Evolutionary conservation across 2,329 filamentous ascomycete species (phyloP).

Genomic region (Lachnellula suecica): DNA sequence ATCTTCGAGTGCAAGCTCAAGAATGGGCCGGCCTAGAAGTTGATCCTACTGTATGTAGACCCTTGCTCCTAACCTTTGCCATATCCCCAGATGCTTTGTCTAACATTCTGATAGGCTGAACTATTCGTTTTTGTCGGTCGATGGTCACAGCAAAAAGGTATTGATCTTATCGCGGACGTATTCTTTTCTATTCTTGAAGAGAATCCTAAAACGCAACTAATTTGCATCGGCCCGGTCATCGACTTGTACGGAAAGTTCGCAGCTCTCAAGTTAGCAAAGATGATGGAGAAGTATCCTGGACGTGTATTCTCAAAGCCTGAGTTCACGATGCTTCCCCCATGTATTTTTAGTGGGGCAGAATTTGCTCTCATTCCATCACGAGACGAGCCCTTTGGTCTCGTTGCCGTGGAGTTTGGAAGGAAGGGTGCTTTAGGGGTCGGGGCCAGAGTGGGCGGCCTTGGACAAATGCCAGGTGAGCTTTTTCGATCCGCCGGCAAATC

Average conservation of each 20-base stretch:
- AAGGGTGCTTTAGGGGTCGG: slow-evolving; percentile 68
- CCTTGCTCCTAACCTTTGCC: not conserved
- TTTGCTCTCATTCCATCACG: slow-evolving; percentile 68
- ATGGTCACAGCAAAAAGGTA: slow-evolving; percentile 69
- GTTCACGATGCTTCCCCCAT: slow-evolving; percentile 66
- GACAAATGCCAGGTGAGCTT: slow-evolving; percentile 56
- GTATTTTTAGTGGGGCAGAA: slow-evolving; percentile 66
- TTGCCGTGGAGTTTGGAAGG: slow-evolving; percentile 67
- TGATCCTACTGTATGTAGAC: slow-evolving; percentile 44
- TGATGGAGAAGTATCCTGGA: slow-evolving; percentile 65
- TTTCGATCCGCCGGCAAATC: too few species aligned
- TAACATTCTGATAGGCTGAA: slow-evolving; percentile 46
- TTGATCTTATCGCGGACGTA: slow-evolving; percentile 68
- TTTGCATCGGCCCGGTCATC: slow-evolving; percentile 64
- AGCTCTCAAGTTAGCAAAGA: slow-evolving; percentile 60
- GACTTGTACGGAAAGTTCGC: slow-evolving; percentile 69
- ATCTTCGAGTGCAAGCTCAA: slow-evolving; percentile 60
- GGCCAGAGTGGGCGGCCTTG: slow-evolving; percentile 63
- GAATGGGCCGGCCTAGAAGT: slow-evolving; percentile 65
- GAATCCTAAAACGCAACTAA: slow-evolving; percentile 58
- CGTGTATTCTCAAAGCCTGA: slow-evolving; percentile 68
- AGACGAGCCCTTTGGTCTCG: slow-evolving; percentile 68
- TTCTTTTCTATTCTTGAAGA: slow-evolving; percentile 62
- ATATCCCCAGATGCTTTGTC: not conserved
- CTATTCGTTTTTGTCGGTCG: slow-evolving; percentile 68